Evolutionary conservation across 352 stramenopile species (phyloP).

Genomic region (Pythium vanterpoolii): DNA sequence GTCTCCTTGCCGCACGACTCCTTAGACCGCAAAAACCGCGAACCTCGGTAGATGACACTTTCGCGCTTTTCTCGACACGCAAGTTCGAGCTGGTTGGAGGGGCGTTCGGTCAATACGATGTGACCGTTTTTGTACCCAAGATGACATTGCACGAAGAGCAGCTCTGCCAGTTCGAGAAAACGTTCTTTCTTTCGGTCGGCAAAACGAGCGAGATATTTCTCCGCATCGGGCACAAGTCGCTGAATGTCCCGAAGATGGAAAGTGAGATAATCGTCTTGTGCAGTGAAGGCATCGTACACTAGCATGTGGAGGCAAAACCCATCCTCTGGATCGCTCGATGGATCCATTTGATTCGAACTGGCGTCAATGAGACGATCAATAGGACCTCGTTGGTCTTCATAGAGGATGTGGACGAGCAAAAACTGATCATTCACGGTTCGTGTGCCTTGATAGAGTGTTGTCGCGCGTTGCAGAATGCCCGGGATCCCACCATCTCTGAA

Average conservation of each 20-base stretch:
- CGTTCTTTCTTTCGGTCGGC: slow-evolving; percentile 30
- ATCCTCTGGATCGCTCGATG: slow-evolving; percentile 11
- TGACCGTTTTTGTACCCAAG: slow-evolving; percentile 72
- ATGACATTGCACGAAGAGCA: slow-evolving; percentile 40
- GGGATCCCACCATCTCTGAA: slow-evolving; percentile 37
- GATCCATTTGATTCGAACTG: slow-evolving; percentile 5
- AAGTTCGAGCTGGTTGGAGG: neutral
- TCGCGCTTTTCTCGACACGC: slow-evolving; percentile 6
- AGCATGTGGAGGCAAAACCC: slow-evolving; percentile 51
- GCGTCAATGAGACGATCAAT: neutral
- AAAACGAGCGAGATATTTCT: slow-evolving; percentile 34
- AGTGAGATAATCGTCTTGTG: slow-evolving; percentile 43
- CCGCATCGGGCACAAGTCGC: slow-evolving; percentile 35
- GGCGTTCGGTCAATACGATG: slow-evolving; percentile 46
- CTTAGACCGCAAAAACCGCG: slow-evolving; percentile 25
- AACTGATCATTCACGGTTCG: slow-evolving; percentile 37
- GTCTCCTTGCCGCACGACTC: too few relatives aligned
- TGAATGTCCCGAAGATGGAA: slow-evolving; percentile 47
- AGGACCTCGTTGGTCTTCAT: slow-evolving; percentile 35
- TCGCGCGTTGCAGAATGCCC: slow-evolving; percentile 48
- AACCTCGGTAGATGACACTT: slow-evolving; percentile 51
- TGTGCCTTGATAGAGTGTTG: slow-evolving; percentile 38
- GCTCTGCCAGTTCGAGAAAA: slow-evolving; percentile 39
- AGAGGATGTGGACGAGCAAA: slow-evolving; percentile 59
- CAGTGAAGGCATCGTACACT: slow-evolving; percentile 43